phyloP scores from a whole-genome alignment of 1,284 basidiomycete species.

The Pterulicium gracile region DNA sequence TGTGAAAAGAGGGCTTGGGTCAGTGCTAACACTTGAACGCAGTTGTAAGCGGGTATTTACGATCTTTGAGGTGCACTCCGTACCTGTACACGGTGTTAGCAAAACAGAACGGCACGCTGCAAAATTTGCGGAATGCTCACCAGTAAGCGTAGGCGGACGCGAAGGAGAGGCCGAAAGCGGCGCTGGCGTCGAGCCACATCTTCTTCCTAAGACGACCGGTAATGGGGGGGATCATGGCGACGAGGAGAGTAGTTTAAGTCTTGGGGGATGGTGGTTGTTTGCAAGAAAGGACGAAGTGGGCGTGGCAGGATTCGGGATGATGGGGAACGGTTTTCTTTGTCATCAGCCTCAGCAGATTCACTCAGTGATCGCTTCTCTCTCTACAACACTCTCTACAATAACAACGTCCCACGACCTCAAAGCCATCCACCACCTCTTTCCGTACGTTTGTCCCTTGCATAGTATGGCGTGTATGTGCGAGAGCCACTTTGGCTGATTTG shows the following conservation, averaged over 20 bases:
- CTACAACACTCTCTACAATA: not conserved
- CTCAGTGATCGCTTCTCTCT: not conserved
- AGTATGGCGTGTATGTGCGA: not conserved
- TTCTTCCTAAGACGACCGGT: constrained; percentile 83
- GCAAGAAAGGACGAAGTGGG: constrained; percentile 27
- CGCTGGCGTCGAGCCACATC: constrained; percentile 71
- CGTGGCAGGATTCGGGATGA: constrained; percentile 16
- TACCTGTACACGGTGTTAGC: constrained; percentile 43
- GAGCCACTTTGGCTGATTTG: not conserved
- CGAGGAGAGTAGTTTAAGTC: constrained; percentile 11
- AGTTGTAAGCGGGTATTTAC: constrained; percentile 34
- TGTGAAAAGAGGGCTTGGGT: constrained; percentile 9
- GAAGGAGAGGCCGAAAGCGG: constrained; percentile 62
- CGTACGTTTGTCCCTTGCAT: not conserved
- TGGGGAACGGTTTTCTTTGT: not conserved
- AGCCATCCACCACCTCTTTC: not conserved
- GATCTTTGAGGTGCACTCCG: constrained; percentile 59
- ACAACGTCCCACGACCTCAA: not conserved
- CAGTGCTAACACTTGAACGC: constrained; percentile 3
- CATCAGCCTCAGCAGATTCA: not conserved
- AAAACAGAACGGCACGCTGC: constrained; percentile 11
- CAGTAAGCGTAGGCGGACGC: constrained; percentile 69
- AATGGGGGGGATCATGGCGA: constrained; percentile 61
- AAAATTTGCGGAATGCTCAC: constrained; percentile 31
- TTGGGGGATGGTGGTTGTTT: constrained; percentile 14